A percentile compares a stretch with the other conserved stretches of the same genome.
phyloP scores from a whole-genome alignment of 2,329 filamentous ascomycete genomes.

The Aspergillus tubingensis region DNA sequence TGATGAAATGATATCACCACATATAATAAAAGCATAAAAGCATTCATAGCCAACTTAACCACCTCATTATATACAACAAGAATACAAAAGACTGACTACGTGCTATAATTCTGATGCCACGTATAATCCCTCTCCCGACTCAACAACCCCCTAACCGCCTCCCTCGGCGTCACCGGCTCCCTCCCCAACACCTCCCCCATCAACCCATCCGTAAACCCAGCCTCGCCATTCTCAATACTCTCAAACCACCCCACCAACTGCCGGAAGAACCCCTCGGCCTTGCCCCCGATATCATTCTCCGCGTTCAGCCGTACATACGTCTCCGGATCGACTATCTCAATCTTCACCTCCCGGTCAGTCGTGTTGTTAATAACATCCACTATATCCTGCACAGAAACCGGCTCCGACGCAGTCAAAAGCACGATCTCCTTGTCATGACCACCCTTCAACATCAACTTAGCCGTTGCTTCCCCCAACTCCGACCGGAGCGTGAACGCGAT shows the following conservation, averaged over 20 bases:
- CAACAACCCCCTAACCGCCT: conserved; percentile 34
- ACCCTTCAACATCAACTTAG: conserved; percentile 51
- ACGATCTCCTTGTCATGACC: conserved; percentile 40
- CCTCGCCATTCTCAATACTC: conserved; percentile 48
- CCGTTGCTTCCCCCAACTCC: conserved; percentile 59
- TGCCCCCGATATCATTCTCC: conserved; percentile 40
- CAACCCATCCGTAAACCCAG: conserved; percentile 43
- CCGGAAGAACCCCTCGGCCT: conserved; percentile 41
- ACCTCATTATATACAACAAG: background rate
- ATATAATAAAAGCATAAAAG: too few relatives aligned
- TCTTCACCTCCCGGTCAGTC: conserved; percentile 33
- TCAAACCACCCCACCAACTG: conserved; percentile 50
- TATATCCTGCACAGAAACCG: conserved; percentile 38
- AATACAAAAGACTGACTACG: background rate
- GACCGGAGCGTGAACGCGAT: conserved; percentile 55
- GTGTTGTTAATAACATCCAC: conserved; percentile 42
- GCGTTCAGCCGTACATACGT: conserved; percentile 37
- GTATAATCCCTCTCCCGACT: conserved; percentile 37
- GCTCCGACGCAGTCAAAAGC: conserved; percentile 41
- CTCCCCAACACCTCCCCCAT: conserved; percentile 50
- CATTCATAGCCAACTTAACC: too few relatives aligned
- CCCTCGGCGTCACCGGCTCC: conserved; percentile 44
- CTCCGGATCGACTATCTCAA: conserved; percentile 38
- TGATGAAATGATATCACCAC: too few relatives aligned
- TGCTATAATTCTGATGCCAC: conserved; percentile 50